Evolutionary conservation across 768 basidiomycete species (phyloP), one percentile per base, ranked within the genome.

Genomic region (Boletus huronensis): DNA sequence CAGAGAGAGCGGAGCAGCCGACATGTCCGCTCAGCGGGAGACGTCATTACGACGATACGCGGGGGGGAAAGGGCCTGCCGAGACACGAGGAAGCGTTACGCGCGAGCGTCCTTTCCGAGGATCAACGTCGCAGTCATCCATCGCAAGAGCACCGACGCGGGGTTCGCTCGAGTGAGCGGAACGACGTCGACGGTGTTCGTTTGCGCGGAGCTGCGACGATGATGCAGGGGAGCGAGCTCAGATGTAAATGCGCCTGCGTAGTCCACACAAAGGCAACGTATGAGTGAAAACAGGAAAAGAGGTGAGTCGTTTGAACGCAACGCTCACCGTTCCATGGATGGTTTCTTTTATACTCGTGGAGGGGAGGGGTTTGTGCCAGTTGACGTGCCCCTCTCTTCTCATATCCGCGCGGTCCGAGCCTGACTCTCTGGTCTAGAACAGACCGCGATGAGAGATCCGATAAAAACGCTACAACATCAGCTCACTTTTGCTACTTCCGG

Each of bases 91-190:
- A 45, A 54, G 48, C 59, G 49, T 38, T 29, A 52, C 55, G 49
- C 44, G 39, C 52, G 38, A 60, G 65, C 65, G 47, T 49, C 63
- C 55, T 60, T 61, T 68, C 62, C 59, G 43, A 71, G 75, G 73
- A 81, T 77, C 82, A 73, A 74, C 77, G 76, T 78, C 80, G 83
- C 82, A 85, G 83, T 85, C 83, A 84, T 85, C 84, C 83, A 85
- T 85, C 84, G 84, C 84, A 85, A 78, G 82, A 84, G 74, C 73
- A 75, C 74, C 51, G 67, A 56, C 57, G 43, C 55, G 48, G 47
- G 52, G 55, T 47, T 62, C 57, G 58, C 63, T 59, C 71, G 55
- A 55, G 52, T 51, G 64, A 67, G 64, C 62, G 44, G 53, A 64
- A 55, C 53, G 58, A 58, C 59, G 47, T 10, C 55, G 58, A 59